phyloP scores from a whole-genome alignment of 129 eudicot species.

The Flaveria trinervia region DNA sequence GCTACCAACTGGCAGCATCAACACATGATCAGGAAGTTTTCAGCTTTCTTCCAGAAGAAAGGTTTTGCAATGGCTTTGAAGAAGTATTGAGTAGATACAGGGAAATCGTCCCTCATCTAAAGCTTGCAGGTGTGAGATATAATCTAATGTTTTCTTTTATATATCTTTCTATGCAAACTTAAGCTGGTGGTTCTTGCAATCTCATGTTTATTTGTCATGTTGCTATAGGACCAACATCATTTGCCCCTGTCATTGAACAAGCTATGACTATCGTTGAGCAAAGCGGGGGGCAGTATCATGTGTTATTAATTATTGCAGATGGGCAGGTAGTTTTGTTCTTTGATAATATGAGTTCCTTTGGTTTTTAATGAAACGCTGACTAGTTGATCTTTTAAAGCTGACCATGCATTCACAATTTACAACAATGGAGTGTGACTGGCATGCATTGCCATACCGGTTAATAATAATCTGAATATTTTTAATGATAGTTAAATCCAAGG shows the following conservation, averaged over 20 bases:
- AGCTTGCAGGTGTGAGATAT: conserved; percentile 75
- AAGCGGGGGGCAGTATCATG: conserved; percentile 98
- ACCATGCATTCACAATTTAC: not conserved
- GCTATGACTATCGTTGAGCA: conserved; percentile 97
- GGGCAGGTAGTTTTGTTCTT: conserved; percentile 66
- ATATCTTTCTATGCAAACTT: not conserved
- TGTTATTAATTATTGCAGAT: conserved; percentile 84
- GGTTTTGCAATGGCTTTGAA: conserved; percentile 84
- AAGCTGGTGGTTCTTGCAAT: not conserved
- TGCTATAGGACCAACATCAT: conserved; percentile 85
- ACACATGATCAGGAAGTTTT: conserved; percentile 98
- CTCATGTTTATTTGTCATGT: conserved; percentile 11
- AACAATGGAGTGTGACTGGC: not conserved
- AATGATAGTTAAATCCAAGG: too few relatives aligned
- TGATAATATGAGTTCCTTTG: not conserved
- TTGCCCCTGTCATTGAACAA: conserved; percentile 89
- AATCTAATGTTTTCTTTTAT: conserved; percentile 6
- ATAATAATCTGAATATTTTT: too few relatives aligned
- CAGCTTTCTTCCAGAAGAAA: conserved; percentile 82
- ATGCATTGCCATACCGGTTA: conserved; percentile 1
- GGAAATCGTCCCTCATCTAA: conserved; percentile 83
- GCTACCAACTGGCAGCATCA: conserved; percentile 58
- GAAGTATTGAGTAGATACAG: conserved; percentile 79
- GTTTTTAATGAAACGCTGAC: conserved; percentile 5
- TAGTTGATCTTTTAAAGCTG: not conserved